Percentiles rank a stretch among this genome's conserved stretches.
phyloP scores from a whole-genome alignment of 2,329 filamentous ascomycete genomes.

The Ophiostoma montium region DNA sequence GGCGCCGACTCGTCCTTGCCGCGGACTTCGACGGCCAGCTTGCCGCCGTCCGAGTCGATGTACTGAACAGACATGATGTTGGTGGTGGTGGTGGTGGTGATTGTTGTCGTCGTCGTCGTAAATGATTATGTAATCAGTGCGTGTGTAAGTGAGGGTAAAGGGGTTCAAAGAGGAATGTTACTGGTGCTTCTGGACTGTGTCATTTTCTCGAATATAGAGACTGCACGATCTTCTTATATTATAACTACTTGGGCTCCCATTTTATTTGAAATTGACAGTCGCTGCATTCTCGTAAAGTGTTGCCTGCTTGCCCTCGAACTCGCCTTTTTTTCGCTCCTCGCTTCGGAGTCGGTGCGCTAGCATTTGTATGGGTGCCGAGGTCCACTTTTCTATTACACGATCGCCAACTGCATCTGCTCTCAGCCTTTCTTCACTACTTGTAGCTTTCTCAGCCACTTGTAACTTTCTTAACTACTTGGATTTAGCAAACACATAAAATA shows the following conservation, averaged over 20 bases:
- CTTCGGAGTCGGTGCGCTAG: slow-evolving; percentile 6
- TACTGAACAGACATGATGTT: slow-evolving; percentile 3
- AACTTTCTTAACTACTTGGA: too few species aligned
- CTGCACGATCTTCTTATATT: neutral
- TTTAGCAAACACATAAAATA: too few species aligned
- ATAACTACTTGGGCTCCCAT: too few species aligned
- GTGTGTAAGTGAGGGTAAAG: neutral
- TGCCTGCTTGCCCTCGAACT: neutral
- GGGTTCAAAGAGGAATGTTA: neutral
- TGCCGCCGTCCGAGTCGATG: slow-evolving; percentile 5
- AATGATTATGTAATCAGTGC: neutral
- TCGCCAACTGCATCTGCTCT: too few species aligned
- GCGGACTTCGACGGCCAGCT: slow-evolving; percentile 14
- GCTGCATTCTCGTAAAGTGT: neutral
- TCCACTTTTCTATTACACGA: too few species aligned
- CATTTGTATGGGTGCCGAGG: neutral
- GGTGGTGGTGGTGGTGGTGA: neutral
- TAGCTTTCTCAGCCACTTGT: too few species aligned
- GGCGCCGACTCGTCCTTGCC: slow-evolving; percentile 4
- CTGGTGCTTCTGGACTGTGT: neutral
- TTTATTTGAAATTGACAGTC: too few species aligned
- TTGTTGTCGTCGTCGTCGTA: too few species aligned
- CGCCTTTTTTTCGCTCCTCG: slow-evolving; percentile 9
- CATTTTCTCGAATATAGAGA: neutral
- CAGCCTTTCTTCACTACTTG: too few species aligned